These are phyloP conservation scores for Salvia rosmarinus DNA, from an alignment of 257 asterid genomes.

Conservation along the genomic window DNA sequence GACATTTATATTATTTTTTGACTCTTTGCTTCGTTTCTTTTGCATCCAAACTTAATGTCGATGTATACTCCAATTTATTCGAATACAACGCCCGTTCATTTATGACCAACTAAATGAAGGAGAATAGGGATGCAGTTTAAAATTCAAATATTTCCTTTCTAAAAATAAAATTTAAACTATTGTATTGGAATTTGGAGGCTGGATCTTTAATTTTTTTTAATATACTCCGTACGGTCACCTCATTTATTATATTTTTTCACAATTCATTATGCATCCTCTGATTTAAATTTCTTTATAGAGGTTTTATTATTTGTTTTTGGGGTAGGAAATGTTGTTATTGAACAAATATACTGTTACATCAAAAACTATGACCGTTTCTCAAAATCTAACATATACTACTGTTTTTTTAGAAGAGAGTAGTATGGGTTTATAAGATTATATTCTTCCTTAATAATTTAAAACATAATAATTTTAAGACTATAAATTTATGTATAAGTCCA, in stretches of 20 bases:
- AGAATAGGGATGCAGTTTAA: not conserved
- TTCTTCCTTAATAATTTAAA: too few species aligned
- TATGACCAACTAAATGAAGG: not conserved
- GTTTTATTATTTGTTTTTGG: not conserved
- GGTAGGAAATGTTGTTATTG: too few species aligned
- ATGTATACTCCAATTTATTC: not conserved
- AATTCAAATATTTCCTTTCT: not conserved
- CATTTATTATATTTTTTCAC: not conserved
- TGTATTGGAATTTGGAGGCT: too few species aligned
- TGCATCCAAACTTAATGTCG: not conserved
- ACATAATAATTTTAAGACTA: too few species aligned
- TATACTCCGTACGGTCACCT: not conserved
- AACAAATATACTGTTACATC: too few species aligned
- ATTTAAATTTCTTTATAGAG: too few species aligned
- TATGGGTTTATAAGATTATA: too few species aligned
- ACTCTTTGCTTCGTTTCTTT: not conserved
- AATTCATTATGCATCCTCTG: too few species aligned
- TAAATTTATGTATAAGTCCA: too few species aligned
- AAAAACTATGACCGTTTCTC: too few species aligned
- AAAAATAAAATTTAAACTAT: not conserved
- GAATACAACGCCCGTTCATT: not conserved
- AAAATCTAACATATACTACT: too few species aligned
- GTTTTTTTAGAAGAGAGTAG: too few species aligned
- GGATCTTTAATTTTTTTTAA: not conserved
- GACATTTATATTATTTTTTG: not conserved